Evolutionary conservation across 2,329 filamentous ascomycete species (phyloP).

Genomic region (Aureobasidium sp.): DNA sequence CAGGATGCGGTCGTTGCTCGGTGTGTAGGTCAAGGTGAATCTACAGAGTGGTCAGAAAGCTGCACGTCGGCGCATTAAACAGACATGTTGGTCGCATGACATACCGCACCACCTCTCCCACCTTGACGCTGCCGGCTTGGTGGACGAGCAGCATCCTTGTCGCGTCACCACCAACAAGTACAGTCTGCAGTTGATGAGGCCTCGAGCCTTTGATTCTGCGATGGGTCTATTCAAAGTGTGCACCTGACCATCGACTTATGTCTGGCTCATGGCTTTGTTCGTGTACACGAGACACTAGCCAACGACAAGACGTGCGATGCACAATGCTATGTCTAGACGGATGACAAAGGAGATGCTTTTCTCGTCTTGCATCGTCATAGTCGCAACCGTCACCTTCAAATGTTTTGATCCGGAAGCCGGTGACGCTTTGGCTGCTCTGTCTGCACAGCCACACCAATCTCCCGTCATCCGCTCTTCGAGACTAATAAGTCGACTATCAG

Average conservation of each 20-base stretch:
- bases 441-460: conserved; percentile 4
- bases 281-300: neutral
- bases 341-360: neutral
- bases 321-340: neutral
- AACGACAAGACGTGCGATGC: neutral
- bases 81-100: neutral
- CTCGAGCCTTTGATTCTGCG: neutral
- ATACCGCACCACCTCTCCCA: conserved; percentile 88
- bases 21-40: conserved; percentile 85
- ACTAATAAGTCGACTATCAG: neutral
- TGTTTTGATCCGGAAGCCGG: conserved; percentile 8
- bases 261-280: neutral
- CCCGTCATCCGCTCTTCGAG: neutral
- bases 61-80: neutral
- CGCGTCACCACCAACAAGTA: neutral
- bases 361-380: neutral
- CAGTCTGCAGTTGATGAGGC: neutral
- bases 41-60: conserved; percentile 28
- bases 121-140: conserved; percentile 84
- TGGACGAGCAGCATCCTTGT: conserved; percentile 75
- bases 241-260: conserved; percentile 10
- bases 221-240: neutral
- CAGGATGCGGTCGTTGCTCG: conserved; percentile 79
- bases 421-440: conserved; percentile 1
- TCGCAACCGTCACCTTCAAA: neutral